Base-by-base conservation (phyloP, 176 grass and related monocot genomes). In the Metroxylon sagu region DNA sequence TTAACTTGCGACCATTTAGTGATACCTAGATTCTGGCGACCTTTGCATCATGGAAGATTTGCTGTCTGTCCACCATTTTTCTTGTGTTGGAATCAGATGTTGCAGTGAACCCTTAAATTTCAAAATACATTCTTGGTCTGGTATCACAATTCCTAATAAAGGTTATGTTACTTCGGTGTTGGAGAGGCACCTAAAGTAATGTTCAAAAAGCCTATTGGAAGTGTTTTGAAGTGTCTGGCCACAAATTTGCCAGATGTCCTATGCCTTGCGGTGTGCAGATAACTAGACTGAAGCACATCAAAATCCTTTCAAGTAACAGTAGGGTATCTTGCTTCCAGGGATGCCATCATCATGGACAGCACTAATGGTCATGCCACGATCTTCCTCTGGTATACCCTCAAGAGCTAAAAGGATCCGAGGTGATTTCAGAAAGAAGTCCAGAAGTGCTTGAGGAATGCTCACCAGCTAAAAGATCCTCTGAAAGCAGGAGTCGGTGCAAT, bases 211-310 rank as follows among this genome's bases (percentile, higher is more conserved):
- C 81, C 84, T 19, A 94, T 94, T 48, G 84, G 80, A 4, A 94
- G 84, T 58, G 84, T n/a, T n/a, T n/a, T 88, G 31, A 88, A 80
- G 89, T 94, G 18, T 94, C 89, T 1, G 89, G 89, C 4, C 89
- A 94, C 71, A 94, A 94, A 61, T 94, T 94, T n/a, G 84, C 88
- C 6, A 81, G 89, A 39, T 95, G 89, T 53, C 85, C 89, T 18
- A 95, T 95, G 89, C 89, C 89, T 14, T 95, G 89, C 59, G 89
- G 89, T 25, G 81, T 95, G 4, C 85, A 88, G 58, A 85, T 95
- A 57, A 85, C 81, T 26, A 80, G 89, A 35, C 26, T 95, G 70
- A 25, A 71, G 50, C 89, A 95, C 78, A 88, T 95, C 57, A 85
- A 95, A 1, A 72, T 26, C n/a, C 78, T 95, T 29, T 77, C 89